Base-by-base conservation (phyloP, 306 rosid genomes). In the Rosa persica region DNA sequence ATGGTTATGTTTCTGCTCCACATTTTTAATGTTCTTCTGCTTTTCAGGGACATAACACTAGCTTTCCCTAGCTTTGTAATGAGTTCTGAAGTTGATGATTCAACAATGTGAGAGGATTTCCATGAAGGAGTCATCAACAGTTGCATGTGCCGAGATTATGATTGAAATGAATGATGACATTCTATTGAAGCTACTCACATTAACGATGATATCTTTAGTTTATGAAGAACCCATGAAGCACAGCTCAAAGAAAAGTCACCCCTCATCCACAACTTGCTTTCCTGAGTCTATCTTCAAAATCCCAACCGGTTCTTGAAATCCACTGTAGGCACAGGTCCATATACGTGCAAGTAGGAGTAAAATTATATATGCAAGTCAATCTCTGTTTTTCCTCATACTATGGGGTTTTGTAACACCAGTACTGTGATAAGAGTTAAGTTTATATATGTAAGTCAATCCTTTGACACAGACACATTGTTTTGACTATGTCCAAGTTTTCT, bases 51-150 rank as follows among this genome's bases (percentile, higher is more conserved):
- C 73, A 86, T 94, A 82, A 87, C 94, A 46, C 22, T 90, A 73
- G 86, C 96, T 42, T 94, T 94, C 78, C 98, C 98, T 5, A 94
- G 97, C 88, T 94, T 94, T 86, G 78, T 86, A 20, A 58, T 72
- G 74, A 86, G 46, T 55, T 47, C 93, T 46, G 97, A 92, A 47
- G 72, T 87, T 30, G 98, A 92, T 57, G 97, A 94, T 57, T 74
- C 81, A 8, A 89, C 87, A 0, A 60, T 81, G 13, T 86, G 87
- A 88, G 55, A 75, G 57, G 6, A 64, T 66, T 66, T 39, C 71
- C 73, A 64, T 51, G 10, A 40, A 70, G 30, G 34, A 57, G 71
- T 44, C 69, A 15, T 76, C 48, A 51, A 78, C 58, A 48, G 12
- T 72, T 67, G 39, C 46, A 17, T 72, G 76, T 69, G 75, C 42